Percentiles rank a stretch among this genome's conserved stretches.
phyloP scores from a whole-genome alignment of 192 early-diverging fungal genomes.

The Jimgerdemannia lactiflua region DNA sequence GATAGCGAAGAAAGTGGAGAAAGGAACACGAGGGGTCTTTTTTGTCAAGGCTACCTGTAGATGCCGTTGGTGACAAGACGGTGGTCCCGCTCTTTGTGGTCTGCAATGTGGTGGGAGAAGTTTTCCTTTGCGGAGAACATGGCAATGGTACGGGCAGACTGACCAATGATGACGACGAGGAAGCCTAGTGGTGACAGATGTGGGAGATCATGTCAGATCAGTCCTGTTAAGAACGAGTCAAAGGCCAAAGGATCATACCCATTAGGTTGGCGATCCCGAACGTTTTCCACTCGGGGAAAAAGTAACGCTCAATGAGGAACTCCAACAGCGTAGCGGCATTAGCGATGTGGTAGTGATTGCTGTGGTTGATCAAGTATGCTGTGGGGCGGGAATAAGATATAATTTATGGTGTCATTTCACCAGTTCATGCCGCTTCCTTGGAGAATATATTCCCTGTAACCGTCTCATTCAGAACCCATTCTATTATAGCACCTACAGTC shows the following conservation, averaged over 20 bases:
- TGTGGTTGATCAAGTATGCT: constrained; percentile 77
- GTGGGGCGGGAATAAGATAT: constrained; percentile 15
- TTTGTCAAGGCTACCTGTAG: constrained; percentile 60
- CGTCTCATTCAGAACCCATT: constrained; percentile 1
- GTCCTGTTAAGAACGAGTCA: background rate
- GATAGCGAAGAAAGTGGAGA: constrained; percentile 8
- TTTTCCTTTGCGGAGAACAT: constrained; percentile 92
- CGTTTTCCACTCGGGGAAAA: constrained; percentile 55
- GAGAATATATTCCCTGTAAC: background rate
- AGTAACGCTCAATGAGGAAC: constrained; percentile 63
- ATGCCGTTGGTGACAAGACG: constrained; percentile 83
- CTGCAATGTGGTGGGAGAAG: constrained; percentile 80
- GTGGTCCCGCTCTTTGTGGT: constrained; percentile 67
- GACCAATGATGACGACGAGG: constrained; percentile 60
- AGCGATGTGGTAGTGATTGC: constrained; percentile 67
- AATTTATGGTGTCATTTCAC: too few relatives aligned
- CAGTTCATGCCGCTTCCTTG: too few relatives aligned
- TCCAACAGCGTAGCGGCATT: constrained; percentile 64
- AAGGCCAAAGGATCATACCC: constrained; percentile 17
- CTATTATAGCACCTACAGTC: constrained; percentile 53
- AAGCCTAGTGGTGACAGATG: constrained; percentile 44
- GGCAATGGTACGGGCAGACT: constrained; percentile 74
- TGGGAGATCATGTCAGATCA: background rate
- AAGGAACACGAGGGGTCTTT: background rate
- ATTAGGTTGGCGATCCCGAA: constrained; percentile 40